Conservation (phyloP, 2,329 filamentous ascomycete genomes). For the Penicillium paneum region DNA sequence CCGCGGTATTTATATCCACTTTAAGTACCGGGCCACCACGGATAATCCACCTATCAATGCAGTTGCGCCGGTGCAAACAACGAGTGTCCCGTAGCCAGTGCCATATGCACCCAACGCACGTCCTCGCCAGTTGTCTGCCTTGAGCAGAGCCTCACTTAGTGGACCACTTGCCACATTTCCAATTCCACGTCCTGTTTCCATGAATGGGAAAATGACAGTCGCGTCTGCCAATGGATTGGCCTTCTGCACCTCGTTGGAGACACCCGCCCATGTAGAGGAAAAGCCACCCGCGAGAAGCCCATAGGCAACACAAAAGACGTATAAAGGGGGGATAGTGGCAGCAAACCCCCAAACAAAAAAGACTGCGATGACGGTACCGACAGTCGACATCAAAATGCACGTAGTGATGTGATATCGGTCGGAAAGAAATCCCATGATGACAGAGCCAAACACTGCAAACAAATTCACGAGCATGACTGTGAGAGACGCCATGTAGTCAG, state of each 20-base stretch:
- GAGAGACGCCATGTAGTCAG: constrained; percentile 19
- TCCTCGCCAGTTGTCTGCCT: constrained; percentile 12
- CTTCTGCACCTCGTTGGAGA: constrained; percentile 17
- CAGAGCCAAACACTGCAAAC: constrained; percentile 30
- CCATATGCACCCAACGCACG: constrained; percentile 17
- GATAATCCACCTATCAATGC: constrained; percentile 18
- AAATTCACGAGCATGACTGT: constrained; percentile 33
- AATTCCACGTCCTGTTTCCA: constrained; percentile 22
- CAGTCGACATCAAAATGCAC: constrained; percentile 20
- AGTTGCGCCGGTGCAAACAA: constrained; percentile 21
- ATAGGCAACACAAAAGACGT: constrained; percentile 20
- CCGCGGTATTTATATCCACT: constrained; percentile 9
- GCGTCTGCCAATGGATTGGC: constrained; percentile 16
- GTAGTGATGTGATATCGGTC: constrained; percentile 23
- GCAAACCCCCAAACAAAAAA: constrained; percentile 24
- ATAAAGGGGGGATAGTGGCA: constrained; percentile 11
- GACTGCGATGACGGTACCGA: constrained; percentile 19
- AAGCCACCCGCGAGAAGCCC: constrained; percentile 21
- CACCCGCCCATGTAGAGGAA: constrained; percentile 23
- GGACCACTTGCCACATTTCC: constrained; percentile 23
- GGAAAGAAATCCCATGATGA: constrained; percentile 35
- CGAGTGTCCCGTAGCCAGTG: constrained; percentile 18
- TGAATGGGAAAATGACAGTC: constrained; percentile 23
- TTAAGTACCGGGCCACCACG: constrained; percentile 13
- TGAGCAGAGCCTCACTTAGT: constrained; percentile 20